Evolutionary conservation across 192 early-diverging fungal species (phyloP).

Genomic region (Gigaspora rosea): DNA sequence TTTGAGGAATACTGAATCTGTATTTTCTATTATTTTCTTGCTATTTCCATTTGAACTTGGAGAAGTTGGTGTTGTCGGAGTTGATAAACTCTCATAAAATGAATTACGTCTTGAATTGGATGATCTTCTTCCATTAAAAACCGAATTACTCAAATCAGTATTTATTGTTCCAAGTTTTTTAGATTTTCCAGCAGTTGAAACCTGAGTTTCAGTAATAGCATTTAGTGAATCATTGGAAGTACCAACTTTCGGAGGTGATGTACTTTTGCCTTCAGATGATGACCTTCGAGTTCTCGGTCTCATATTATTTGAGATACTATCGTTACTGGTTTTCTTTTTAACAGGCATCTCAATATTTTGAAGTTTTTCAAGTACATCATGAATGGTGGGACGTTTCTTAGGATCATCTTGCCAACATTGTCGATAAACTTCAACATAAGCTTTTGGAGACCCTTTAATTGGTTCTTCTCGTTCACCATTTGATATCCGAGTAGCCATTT

Average conservation of each 20-base stretch:
- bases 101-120: neutral
- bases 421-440: constrained; percentile 24
- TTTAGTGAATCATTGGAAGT: no score
- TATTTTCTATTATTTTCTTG: neutral
- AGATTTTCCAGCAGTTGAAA: neutral
- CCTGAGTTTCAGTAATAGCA: no score
- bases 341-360: neutral
- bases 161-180: neutral
- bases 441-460: constrained; percentile 17
- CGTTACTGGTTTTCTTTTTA: neutral
- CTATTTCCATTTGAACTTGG: neutral
- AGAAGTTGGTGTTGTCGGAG: neutral
- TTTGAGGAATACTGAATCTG: constrained; percentile 1
- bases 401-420: constrained; percentile 26
- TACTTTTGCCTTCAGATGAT: no score
- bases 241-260: neutral
- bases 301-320: neutral
- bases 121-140: neutral
- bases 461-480: constrained; percentile 16
- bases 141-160: neutral
- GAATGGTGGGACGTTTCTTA: constrained; percentile 26
- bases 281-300: neutral
- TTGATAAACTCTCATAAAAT: neutral
- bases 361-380: constrained; percentile 18
- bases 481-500: neutral